phyloP scores from a whole-genome alignment of 805 yeast species.

The Candida endomychidarum region DNA sequence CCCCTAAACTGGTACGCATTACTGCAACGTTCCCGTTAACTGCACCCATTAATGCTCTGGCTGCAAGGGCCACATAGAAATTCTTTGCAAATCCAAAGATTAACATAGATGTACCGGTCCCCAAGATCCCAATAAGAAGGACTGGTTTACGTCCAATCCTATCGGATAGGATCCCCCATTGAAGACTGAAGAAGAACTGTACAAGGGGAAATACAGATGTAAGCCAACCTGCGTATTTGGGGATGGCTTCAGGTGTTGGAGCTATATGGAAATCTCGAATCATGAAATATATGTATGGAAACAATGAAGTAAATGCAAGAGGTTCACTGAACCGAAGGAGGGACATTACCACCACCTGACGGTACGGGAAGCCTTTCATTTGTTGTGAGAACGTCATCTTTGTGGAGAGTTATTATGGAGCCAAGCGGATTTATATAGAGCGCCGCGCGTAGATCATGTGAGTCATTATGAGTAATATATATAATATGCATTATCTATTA shows the following conservation, averaged over 20 bases:
- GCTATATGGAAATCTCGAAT: constrained; percentile 8
- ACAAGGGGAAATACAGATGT: constrained; percentile 55
- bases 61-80: constrained; percentile 50
- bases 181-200: constrained; percentile 55
- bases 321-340: constrained; percentile 58
- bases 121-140: constrained; percentile 49
- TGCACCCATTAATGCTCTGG: constrained; percentile 55
- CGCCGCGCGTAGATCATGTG: background rate
- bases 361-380: constrained; percentile 52
- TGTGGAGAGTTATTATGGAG: background rate
- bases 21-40: constrained; percentile 65
- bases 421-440: background rate
- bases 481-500: background rate
- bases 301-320: constrained; percentile 9
- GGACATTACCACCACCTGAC: constrained; percentile 39
- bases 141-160: constrained; percentile 55
- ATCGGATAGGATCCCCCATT: constrained; percentile 59
- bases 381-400: constrained; percentile 40
- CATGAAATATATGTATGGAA: constrained; percentile 8
- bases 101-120: constrained; percentile 47
- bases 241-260: background rate
- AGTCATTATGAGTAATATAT: background rate
- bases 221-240: constrained; percentile 9
- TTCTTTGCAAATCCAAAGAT: constrained; percentile 54
- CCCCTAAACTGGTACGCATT: constrained; percentile 60